Evolutionary conservation across 116 monocot genomes (phyloP).

Genomic region (Iris pallida): DNA sequence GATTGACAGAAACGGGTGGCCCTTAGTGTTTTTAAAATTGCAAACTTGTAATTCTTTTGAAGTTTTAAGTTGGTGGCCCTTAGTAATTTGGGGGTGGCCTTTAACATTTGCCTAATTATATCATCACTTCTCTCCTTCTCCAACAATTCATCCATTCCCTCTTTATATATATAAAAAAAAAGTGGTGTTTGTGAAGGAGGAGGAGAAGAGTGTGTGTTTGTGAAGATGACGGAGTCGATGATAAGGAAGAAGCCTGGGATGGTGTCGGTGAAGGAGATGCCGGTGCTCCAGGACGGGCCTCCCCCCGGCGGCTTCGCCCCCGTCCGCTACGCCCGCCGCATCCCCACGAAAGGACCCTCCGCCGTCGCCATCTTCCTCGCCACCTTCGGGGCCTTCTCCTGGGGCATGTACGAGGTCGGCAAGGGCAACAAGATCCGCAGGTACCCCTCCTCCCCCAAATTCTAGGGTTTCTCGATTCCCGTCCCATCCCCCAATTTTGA

Average conservation of each 20-base stretch:
- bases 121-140: no score
- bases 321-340: conserved; percentile 52
- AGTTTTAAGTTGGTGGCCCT: no score
- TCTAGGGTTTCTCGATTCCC: neutral
- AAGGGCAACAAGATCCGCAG: conserved; percentile 59
- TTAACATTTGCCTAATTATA: no score
- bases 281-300: conserved; percentile 54
- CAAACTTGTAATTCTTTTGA: no score
- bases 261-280: conserved; percentile 48
- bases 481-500: no score
- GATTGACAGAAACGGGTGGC: no score
- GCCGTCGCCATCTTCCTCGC: conserved; percentile 48
- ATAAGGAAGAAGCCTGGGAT: conserved; percentile 52
- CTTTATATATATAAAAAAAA: no score
- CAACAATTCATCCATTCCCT: no score
- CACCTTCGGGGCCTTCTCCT: conserved; percentile 40
- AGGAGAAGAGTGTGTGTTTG: no score
- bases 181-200: no score
- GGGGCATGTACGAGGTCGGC: conserved; percentile 64
- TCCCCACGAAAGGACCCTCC: conserved; percentile 44
- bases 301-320: conserved; percentile 47
- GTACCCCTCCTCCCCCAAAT: conserved; percentile 11
- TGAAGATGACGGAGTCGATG: conserved; percentile 44
- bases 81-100: no score
- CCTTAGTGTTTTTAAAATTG: no score